Percentiles rank a stretch among this genome's conserved stretches.
Evolutionary conservation across 1,284 basidiomycete genomes (phyloP).

Genomic region (Apiotrichum mycotoxinovorans): DNA sequence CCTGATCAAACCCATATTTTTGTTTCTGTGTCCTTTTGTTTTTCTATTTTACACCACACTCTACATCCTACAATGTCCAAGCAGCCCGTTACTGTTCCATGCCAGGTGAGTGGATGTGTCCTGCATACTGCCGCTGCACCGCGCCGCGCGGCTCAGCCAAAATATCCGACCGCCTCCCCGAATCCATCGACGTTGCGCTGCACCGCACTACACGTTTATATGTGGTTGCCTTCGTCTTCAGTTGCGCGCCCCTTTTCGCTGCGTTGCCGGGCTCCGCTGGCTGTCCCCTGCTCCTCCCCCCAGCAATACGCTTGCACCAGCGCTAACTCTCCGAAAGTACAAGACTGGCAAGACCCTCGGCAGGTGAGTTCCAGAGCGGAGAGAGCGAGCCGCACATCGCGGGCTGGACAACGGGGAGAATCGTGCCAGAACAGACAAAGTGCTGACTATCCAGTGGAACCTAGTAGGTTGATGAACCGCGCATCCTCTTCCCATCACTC

Average conservation of each 20-base stretch:
- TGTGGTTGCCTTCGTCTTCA: too few relatives aligned
- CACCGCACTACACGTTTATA: too few relatives aligned
- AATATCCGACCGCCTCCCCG: too few relatives aligned
- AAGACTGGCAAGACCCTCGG: conserved; percentile 89
- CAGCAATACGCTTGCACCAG: background rate
- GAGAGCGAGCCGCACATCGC: too few relatives aligned
- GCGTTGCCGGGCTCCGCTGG: background rate
- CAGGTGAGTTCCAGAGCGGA: conserved; percentile 76
- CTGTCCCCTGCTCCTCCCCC: background rate
- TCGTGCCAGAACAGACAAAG: too few relatives aligned
- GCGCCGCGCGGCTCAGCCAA: too few relatives aligned
- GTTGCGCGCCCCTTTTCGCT: too few relatives aligned
- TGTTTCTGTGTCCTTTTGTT: too few relatives aligned
- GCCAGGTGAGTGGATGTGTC: conserved; percentile 54
- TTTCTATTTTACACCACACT: too few relatives aligned
- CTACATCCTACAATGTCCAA: conserved; percentile 18
- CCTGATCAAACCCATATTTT: background rate
- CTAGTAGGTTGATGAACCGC: conserved; percentile 32
- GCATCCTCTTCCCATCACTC: background rate
- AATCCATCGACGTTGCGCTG: too few relatives aligned
- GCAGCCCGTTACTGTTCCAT: conserved; percentile 56
- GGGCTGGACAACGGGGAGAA: background rate
- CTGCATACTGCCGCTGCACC: too few relatives aligned
- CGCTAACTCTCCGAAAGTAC: conserved; percentile 57
- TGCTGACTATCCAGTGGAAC: conserved; percentile 40